Evolutionary conservation across 1,139 yeast species (phyloP), one percentile per base, ranked within the genome.

Genomic region (Candida sp.): DNA sequence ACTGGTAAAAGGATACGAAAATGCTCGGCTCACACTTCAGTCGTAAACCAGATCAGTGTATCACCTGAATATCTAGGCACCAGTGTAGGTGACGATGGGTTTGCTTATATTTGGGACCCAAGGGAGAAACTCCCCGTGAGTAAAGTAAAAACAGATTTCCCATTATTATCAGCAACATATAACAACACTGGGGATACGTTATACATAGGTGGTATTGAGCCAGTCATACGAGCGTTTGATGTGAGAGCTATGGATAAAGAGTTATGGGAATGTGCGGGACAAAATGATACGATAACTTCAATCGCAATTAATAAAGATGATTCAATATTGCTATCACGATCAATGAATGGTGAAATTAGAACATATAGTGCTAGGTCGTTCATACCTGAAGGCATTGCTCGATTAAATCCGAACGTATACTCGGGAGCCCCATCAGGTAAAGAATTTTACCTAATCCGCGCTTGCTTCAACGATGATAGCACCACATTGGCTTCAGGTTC

Each of bases 31-130:
- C 87, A 84, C 53, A 66, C 64, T 4, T 66, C 68, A n/a, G 70
- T 75, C 12, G 81, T 85, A 3, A 86, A 87, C 54, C 75, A 82
- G 48, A 61, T 86, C 1, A 56, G 44, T 51, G 27, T 46, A 54
- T 55, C 22, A 57, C 63, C 39, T 56, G 70, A 63, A 3, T 64
- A 64, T 22, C 4, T 30, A 7, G 36, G 23, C 9, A 67, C 75
- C 3, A 74, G 84, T 27, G 89, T 79, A 3, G 73, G 83, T 15
- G 96, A 87, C 54, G 90, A 84, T 53, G 90, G 91, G 0, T 48
- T 61, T 4, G 67, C 77, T 1, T 66, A 68, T 6, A 41, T 81
- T 2, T 87, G 93, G 93, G 96, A 87, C 51, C 67, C 70, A 21
- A 64, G 89, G 43, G 70, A 75, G 11, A 82, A 78, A 52, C 50